Percentiles rank a stretch among this genome's conserved stretches.
Conservation (phyloP, 441 rosid genomes). For the Mallotus japonicus region DNA sequence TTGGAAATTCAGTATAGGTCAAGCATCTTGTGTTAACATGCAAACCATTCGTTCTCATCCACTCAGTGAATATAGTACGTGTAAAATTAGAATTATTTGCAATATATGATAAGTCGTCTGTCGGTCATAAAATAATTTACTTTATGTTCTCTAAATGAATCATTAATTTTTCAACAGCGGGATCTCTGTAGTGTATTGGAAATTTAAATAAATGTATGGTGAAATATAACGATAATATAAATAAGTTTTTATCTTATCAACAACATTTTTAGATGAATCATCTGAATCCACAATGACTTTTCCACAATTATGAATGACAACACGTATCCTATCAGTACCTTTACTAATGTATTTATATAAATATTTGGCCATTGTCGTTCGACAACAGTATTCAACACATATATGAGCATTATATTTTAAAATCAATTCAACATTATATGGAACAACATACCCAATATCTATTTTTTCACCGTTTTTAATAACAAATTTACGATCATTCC, state of each 20-base stretch:
- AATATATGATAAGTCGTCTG: not conserved
- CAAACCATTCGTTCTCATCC: conserved; percentile 1
- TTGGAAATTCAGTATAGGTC: too few species aligned
- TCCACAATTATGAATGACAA: too few species aligned
- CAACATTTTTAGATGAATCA: too few species aligned
- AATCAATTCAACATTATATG: too few species aligned
- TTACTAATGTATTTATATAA: too few species aligned
- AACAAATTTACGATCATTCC: not conserved
- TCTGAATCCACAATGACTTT: too few species aligned
- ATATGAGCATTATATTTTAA: conserved; percentile 11
- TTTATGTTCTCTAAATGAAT: conserved; percentile 14
- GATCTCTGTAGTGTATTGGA: not conserved
- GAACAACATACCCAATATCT: conserved; percentile 2
- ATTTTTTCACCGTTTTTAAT: not conserved
- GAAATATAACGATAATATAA: too few species aligned
- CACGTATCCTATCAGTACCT: too few species aligned
- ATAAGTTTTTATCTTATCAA: too few species aligned
- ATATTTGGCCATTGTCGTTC: too few species aligned
- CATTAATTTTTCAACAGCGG: not conserved
- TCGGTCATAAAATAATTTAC: not conserved
- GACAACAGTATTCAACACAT: not conserved
- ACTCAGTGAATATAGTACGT: conserved; percentile 11
- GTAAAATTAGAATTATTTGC: not conserved
- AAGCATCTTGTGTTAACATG: not conserved
- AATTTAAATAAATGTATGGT: too few species aligned